Evolutionary conservation across 2,329 filamentous ascomycete species (phyloP).

Genomic region (Juglanconis oblonga): DNA sequence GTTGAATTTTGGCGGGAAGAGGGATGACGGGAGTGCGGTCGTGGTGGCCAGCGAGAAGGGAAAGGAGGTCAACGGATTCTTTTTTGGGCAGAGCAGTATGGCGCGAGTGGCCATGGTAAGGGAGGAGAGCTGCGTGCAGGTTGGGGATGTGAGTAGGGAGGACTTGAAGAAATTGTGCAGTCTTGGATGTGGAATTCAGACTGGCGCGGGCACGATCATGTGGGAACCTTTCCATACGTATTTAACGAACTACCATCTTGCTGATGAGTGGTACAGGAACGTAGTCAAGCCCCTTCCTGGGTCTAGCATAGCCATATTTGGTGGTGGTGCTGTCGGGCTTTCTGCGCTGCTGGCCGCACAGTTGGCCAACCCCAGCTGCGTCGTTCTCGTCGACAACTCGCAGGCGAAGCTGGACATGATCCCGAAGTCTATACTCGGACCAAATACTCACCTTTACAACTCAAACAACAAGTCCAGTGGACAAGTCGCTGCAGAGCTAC

Average conservation of each 20-base stretch:
- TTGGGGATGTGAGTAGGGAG: conserved; percentile 3
- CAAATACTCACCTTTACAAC: not conserved
- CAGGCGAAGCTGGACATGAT: conserved; percentile 12
- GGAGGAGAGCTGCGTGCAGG: conserved; percentile 12
- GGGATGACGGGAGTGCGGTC: not conserved
- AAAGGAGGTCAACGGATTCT: not conserved
- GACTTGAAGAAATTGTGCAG: conserved; percentile 10
- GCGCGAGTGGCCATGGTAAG: conserved; percentile 6
- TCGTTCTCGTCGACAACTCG: conserved; percentile 10
- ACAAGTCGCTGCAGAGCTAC: conserved; percentile 2
- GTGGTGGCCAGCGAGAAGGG: not conserved
- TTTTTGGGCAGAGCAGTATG: conserved; percentile 17
- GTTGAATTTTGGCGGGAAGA: conserved; percentile 5
- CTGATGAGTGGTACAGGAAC: not conserved
- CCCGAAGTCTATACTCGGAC: conserved; percentile 1
- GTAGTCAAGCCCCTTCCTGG: conserved; percentile 12
- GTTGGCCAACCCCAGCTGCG: not conserved
- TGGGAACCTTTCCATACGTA: not conserved
- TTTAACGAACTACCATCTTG: not conserved
- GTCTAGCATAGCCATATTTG: conserved; percentile 7
- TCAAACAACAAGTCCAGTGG: not conserved
- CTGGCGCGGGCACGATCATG: conserved; percentile 9
- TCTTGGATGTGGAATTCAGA: conserved; percentile 13
- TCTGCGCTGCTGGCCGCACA: conserved; percentile 11
- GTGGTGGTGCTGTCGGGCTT: conserved; percentile 12